A percentile compares a stretch with the other conserved stretches of the same genome.
Conservation (phyloP, 1,284 basidiomycete genomes). For the Xerocomus amazonicus region DNA sequence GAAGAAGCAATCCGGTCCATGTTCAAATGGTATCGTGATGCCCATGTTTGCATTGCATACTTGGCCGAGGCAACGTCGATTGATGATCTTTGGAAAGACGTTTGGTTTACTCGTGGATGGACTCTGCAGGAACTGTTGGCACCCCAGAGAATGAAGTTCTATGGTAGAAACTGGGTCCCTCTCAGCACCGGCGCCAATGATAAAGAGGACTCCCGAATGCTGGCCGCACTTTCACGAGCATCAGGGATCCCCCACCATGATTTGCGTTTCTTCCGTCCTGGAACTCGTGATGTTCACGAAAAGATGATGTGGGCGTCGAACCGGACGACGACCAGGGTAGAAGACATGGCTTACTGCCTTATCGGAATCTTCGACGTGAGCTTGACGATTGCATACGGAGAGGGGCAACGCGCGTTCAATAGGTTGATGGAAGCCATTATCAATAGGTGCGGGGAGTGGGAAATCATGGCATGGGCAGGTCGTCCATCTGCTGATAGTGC, state of each 20-base stretch:
- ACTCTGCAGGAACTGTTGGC: constrained; percentile 30
- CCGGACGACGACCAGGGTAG: constrained; percentile 31
- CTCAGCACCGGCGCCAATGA: constrained; percentile 25
- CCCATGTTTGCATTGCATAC: constrained; percentile 33
- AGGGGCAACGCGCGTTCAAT: constrained; percentile 30
- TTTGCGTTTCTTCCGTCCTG: constrained; percentile 27
- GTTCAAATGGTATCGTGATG: constrained; percentile 33
- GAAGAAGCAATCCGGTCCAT: constrained; percentile 34
- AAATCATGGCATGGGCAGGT: constrained; percentile 34
- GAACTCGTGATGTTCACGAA: constrained; percentile 24
- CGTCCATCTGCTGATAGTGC: constrained; percentile 26
- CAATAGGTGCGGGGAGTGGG: constrained; percentile 30
- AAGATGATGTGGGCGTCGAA: constrained; percentile 35
- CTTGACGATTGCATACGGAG: constrained; percentile 33
- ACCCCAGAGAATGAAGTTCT: constrained; percentile 30
- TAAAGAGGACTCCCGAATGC: constrained; percentile 24
- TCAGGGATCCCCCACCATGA: constrained; percentile 28
- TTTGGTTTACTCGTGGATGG: constrained; percentile 35
- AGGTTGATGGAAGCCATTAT: constrained; percentile 32
- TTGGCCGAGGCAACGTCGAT: constrained; percentile 28
- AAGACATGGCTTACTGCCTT: constrained; percentile 32
- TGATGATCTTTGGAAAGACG: constrained; percentile 26
- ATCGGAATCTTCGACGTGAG: constrained; percentile 33
- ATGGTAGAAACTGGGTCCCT: constrained; percentile 25
- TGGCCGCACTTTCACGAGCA: constrained; percentile 27